Percentiles rank a stretch among this genome's conserved stretches.
These are phyloP conservation scores for Cryoendolithus antarcticus DNA, from an alignment of 2,329 filamentous ascomycete genomes.

Conservation along the genomic window DNA sequence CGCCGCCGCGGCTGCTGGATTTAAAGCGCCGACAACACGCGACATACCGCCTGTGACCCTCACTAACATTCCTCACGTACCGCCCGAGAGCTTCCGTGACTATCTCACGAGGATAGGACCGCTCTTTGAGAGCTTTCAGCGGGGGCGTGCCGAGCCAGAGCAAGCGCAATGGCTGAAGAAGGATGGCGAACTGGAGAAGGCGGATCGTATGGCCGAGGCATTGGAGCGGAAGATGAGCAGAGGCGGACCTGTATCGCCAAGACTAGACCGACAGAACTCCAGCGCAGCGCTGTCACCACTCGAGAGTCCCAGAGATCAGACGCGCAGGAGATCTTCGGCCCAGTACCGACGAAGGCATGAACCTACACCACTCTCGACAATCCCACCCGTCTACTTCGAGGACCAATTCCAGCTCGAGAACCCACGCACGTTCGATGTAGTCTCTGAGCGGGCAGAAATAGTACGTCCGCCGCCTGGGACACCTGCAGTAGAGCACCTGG, in stretches of 20 bases:
- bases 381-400: slow-evolving; percentile 88
- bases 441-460: slow-evolving; percentile 94
- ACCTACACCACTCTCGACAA: slow-evolving; percentile 77
- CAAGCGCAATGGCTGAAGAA: slow-evolving; percentile 36
- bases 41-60: slow-evolving; percentile 91
- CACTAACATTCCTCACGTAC: slow-evolving; percentile 74
- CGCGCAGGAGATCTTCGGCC: slow-evolving; percentile 38
- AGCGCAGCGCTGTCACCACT: slow-evolving; percentile 31
- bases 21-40: slow-evolving; percentile 64
- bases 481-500: slow-evolving; percentile 32
- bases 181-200: slow-evolving; percentile 31
- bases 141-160: slow-evolving; percentile 66
- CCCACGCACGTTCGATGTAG: slow-evolving; percentile 87
- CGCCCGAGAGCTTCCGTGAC: slow-evolving; percentile 64
- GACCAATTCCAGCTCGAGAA: slow-evolving; percentile 93
- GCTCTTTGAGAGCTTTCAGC: slow-evolving; percentile 77
- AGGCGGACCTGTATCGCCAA: slow-evolving; percentile 22
- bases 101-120: slow-evolving; percentile 79
- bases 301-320: slow-evolving; percentile 26
- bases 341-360: slow-evolving; percentile 51
- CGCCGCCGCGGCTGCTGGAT: slow-evolving; percentile 46
- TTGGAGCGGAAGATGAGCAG: slow-evolving; percentile 30
- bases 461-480: slow-evolving; percentile 53
- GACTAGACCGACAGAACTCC: slow-evolving; percentile 28
- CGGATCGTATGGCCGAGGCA: slow-evolving; percentile 38